A percentile compares a stretch with the other conserved stretches of the same genome.
phyloP scores from a whole-genome alignment of 1,139 yeast species.

The Scheffersomyces quercinus region DNA sequence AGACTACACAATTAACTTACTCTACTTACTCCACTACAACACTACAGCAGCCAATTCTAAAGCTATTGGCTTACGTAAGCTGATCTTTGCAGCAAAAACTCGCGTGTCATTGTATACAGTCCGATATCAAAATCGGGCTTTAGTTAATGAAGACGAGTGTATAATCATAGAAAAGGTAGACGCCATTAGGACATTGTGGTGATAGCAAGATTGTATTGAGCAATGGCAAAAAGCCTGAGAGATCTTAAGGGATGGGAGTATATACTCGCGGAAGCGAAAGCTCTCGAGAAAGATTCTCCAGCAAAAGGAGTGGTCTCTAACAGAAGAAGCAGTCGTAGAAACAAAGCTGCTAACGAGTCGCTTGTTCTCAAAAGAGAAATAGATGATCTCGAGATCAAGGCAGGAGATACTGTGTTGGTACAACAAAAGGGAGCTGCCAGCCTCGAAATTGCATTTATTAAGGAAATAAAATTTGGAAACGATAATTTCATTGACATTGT shows the following conservation, averaged over 20 bases:
- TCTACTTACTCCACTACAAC: too few relatives aligned
- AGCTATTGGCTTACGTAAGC: too few relatives aligned
- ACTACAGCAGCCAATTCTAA: too few relatives aligned
- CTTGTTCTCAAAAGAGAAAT: slow-evolving; percentile 25
- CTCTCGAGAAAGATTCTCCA: slow-evolving; percentile 10
- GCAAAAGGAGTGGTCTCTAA: slow-evolving; percentile 12
- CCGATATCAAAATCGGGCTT: too few relatives aligned
- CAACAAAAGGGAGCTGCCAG: slow-evolving; percentile 15
- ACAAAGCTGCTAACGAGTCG: slow-evolving; percentile 5
- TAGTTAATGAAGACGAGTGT: too few relatives aligned
- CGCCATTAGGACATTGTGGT: too few relatives aligned
- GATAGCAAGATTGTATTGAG: too few relatives aligned
- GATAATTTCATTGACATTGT: slow-evolving; percentile 37
- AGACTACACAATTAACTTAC: too few relatives aligned
- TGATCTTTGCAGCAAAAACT: too few relatives aligned
- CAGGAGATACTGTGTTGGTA: slow-evolving; percentile 43
- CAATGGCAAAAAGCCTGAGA: too few relatives aligned
- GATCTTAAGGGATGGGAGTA: slow-evolving; percentile 33
- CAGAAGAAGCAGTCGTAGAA: slow-evolving; percentile 16
- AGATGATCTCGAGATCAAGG: slow-evolving; percentile 39
- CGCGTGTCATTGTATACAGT: too few relatives aligned
- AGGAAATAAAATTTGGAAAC: slow-evolving; percentile 42
- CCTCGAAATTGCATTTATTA: slow-evolving; percentile 37
- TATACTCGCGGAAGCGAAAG: slow-evolving; percentile 14
- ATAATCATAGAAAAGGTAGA: too few relatives aligned